Base-by-base conservation (phyloP, 208 protist genomes). In the Crithidia sp. region DNA sequence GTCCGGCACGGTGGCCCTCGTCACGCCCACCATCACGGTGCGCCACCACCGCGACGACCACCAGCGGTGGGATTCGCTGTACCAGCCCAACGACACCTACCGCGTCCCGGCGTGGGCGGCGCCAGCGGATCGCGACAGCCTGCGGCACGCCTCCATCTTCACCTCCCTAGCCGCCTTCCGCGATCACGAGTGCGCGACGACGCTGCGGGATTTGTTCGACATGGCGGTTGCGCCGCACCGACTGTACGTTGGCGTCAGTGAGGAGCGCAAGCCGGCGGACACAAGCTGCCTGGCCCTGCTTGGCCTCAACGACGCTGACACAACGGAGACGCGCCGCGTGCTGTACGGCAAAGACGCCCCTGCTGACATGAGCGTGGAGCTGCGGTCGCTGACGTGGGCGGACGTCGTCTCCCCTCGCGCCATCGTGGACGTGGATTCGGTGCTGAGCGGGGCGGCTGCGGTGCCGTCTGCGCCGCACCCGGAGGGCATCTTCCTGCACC, bases 81-180 rank as follows among this genome's bases (percentile, higher is more conserved):
- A 75, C 10, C 67, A 54, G 47, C 66, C 79, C 0, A 54, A 54
- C 36, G 77, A 81, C 8, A 39, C 36, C 36, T 72, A 70, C 44
- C 5, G 10, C n/a, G 55, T 89, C 5, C 84, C 84, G 7, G 28
- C n/a, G n/a, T 86, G 67, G 57, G 75, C 74, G 9, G 71, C 60
- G 1, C 52, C 56, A 4, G 40, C 36, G 49, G 84, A 89, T 65
- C 28, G 19, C 3, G 68, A 74, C 60, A 74, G 75, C 36, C 64
- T 88, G 2, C 65, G 74, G 5, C 69, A 88, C 45, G 87, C 84
- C 13, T 87, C 81, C 49, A 97, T 98, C 59, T 98, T 98, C 74
- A 82, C 97, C 12, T 96, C 90, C 0, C 90, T 98, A 36, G 89
- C 93, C 0, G 66, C 92, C 50, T 98, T 93, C 71, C 85, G 92